Percentiles rank a stretch among this genome's conserved stretches.
phyloP scores from a whole-genome alignment of 208 protist species.

The Herpetomonas tarakana region DNA sequence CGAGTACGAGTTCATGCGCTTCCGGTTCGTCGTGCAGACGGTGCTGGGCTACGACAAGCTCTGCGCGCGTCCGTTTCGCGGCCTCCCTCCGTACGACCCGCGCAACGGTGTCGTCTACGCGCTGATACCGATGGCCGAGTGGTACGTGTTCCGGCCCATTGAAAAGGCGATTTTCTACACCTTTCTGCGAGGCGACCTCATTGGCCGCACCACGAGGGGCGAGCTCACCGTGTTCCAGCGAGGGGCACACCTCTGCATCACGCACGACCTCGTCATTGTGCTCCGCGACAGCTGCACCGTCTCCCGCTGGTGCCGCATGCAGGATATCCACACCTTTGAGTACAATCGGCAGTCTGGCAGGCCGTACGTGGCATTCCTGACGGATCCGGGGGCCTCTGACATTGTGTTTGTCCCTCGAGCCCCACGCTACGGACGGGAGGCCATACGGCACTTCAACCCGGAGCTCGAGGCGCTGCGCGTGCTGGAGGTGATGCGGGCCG shows the following conservation, averaged over 20 bases:
- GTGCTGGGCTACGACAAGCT: slow-evolving; percentile 24
- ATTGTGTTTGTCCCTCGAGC: slow-evolving; percentile 30
- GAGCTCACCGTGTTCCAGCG: slow-evolving; percentile 11
- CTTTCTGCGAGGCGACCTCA: slow-evolving; percentile 12
- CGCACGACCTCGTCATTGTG: slow-evolving; percentile 41
- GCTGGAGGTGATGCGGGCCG: slow-evolving; percentile 12
- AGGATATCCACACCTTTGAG: slow-evolving; percentile 18
- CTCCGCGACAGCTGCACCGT: slow-evolving; percentile 28
- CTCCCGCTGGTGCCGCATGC: slow-evolving; percentile 29
- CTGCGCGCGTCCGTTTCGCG: slow-evolving; percentile 7
- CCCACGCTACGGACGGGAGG: slow-evolving; percentile 14
- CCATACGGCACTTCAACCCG: slow-evolving; percentile 16
- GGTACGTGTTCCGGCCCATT: slow-evolving; percentile 5
- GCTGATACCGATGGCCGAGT: slow-evolving; percentile 14
- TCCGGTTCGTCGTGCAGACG: slow-evolving; percentile 15
- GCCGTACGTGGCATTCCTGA: slow-evolving; percentile 32
- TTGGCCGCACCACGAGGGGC: slow-evolving; percentile 4
- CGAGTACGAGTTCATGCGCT: slow-evolving; percentile 22
- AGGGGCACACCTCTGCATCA: slow-evolving; percentile 28
- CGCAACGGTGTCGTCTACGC: slow-evolving; percentile 18
- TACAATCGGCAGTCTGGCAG: slow-evolving; percentile 18
- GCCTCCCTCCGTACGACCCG: slow-evolving; percentile 23
- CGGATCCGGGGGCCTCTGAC: slow-evolving; percentile 24
- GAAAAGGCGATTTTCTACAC: slow-evolving; percentile 17
- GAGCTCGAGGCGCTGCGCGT: slow-evolving; percentile 14